Percentiles rank a stretch among this genome's conserved stretches.
These are phyloP conservation scores for Colletotrichum lentis DNA, from an alignment of 2,329 filamentous ascomycete species.

Conservation along the genomic window DNA sequence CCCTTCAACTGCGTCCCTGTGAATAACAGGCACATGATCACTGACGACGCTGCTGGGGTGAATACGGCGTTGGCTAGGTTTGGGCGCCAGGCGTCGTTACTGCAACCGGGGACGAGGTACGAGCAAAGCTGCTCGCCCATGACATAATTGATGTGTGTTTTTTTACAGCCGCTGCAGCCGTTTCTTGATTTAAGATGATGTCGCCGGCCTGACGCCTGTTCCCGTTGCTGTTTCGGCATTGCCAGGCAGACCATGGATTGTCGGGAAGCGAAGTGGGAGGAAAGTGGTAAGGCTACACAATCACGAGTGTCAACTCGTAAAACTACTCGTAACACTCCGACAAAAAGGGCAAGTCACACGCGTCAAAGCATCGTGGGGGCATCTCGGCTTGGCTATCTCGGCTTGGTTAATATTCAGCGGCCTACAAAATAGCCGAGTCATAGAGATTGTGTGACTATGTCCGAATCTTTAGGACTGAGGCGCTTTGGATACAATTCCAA, in stretches of 20 bases:
- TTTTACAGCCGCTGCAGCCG: constrained; percentile 52
- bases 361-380: too few species aligned
- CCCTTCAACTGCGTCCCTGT: background rate
- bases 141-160: constrained; percentile 53
- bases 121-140: constrained; percentile 41
- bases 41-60: background rate
- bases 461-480: background rate
- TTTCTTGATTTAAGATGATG: constrained; percentile 27
- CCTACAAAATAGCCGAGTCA: background rate
- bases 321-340: too few species aligned
- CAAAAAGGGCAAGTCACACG: too few species aligned
- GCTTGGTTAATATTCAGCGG: too few species aligned
- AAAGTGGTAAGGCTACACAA: too few species aligned
- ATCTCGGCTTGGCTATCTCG: too few species aligned
- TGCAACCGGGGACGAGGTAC: constrained; percentile 14
- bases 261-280: background rate
- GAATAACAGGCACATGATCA: background rate
- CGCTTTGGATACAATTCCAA: too few species aligned
- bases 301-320: too few species aligned
- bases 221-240: constrained; percentile 9
- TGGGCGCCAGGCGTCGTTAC: background rate
- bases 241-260: too few species aligned
- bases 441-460: background rate
- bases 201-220: constrained; percentile 3
- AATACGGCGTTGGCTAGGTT: background rate